These are phyloP conservation scores for Pisolithus albus DNA, from an alignment of 768 basidiomycete genomes.

Conservation along the genomic window DNA sequence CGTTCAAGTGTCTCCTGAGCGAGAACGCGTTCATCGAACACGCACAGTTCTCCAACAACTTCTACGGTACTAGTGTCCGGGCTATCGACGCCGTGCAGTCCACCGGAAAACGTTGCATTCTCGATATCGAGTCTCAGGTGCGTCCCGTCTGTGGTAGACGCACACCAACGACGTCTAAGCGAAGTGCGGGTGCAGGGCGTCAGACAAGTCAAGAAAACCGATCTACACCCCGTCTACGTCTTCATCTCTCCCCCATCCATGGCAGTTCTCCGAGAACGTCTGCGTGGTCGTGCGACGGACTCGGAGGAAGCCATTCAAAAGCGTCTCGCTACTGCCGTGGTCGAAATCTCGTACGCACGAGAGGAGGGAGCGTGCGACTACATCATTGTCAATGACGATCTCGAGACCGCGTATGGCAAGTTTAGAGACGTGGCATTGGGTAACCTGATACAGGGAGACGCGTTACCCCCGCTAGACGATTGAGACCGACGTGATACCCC, in stretches of 20 bases:
- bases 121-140: constrained; percentile 96
- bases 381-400: constrained; percentile 85
- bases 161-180: not conserved
- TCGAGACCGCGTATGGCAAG: constrained; percentile 74
- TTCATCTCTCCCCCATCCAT: constrained; percentile 90
- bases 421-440: constrained; percentile 75
- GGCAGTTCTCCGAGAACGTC: constrained; percentile 57
- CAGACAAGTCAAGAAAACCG: constrained; percentile 79
- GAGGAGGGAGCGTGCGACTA: constrained; percentile 68
- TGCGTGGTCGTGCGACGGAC: constrained; percentile 81
- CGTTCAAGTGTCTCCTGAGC: constrained; percentile 62
- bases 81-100: constrained; percentile 64
- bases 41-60: constrained; percentile 88
- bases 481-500: constrained; percentile 15
- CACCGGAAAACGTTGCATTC: constrained; percentile 74
- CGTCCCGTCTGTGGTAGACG: constrained; percentile 13
- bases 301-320: constrained; percentile 62
- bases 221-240: constrained; percentile 78
- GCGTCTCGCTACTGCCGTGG: constrained; percentile 69
- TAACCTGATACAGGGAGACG: constrained; percentile 51
- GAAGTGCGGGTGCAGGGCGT: constrained; percentile 57
- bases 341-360: constrained; percentile 81
- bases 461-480: constrained; percentile 60
- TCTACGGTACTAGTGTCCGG: constrained; percentile 85
- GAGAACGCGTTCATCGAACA: constrained; percentile 86